Conservation (phyloP, 73 alveolate species). For the Diophrys appendiculata region DNA sequence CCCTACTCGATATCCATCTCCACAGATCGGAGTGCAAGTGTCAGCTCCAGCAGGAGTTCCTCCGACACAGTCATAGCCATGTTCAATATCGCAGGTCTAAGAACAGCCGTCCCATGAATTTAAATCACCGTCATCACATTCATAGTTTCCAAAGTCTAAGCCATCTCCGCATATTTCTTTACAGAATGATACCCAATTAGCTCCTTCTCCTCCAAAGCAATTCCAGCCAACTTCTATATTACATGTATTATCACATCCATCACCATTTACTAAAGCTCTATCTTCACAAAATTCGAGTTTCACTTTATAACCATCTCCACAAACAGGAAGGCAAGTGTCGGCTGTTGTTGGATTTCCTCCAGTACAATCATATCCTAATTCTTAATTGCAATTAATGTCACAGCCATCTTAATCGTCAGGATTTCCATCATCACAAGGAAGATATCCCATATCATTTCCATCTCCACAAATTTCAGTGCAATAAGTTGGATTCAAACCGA, state of each 20-base stretch:
- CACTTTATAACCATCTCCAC: constrained; percentile 51
- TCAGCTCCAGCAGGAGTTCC: background rate
- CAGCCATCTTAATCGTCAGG: constrained; percentile 17
- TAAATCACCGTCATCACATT: constrained; percentile 6
- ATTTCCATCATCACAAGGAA: constrained; percentile 37
- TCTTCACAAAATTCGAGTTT: constrained; percentile 52
- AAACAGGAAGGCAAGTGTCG: constrained; percentile 43
- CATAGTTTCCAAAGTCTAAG: background rate
- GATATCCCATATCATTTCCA: constrained; percentile 28
- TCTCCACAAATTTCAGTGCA: constrained; percentile 52
- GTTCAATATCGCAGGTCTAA: background rate
- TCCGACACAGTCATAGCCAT: constrained; percentile 8
- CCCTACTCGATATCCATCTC: background rate
- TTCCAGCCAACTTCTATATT: constrained; percentile 62
- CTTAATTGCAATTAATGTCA: constrained; percentile 5
- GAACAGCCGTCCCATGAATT: constrained; percentile 3
- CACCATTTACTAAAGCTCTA: constrained; percentile 55
- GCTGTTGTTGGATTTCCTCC: constrained; percentile 33
- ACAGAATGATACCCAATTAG: constrained; percentile 1
- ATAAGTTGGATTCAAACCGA: background rate
- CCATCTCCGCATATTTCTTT: constrained; percentile 49
- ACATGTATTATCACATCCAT: constrained; percentile 64
- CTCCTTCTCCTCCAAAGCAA: constrained; percentile 5
- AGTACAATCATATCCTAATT: constrained; percentile 54
- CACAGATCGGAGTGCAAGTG: background rate